Base-by-base conservation (phyloP, 2,329 filamentous ascomycete genomes). In the Colletotrichum paranaense region DNA sequence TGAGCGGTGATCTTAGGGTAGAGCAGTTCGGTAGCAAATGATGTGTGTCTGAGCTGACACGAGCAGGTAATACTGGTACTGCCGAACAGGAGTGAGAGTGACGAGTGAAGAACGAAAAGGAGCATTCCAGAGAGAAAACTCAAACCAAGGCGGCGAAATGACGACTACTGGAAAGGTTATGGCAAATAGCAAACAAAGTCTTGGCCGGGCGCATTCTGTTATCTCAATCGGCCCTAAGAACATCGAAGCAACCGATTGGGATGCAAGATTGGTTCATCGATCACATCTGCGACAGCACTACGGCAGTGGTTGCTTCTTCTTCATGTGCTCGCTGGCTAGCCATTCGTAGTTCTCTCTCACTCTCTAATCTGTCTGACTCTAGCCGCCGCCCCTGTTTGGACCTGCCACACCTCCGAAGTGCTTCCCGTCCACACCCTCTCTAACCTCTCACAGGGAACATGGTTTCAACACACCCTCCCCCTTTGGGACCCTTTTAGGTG, bases 181-280 rank as follows among this genome's bases (percentile, higher is more conserved):
- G 53, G 26, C 22, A 30, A 62, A 53, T 56, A 5, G 62, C 62
- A 8, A 38, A 12, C 28, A 8, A 42, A 53, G 24, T 38, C 26
- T 26, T 8, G 42, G 42, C 1, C 42, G 19, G 24, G 67, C 11
- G 12, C 22, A 55, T 35, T 57, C 30, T 49, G 67, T 65, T 70
- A 73, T 73, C 67, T 70, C 55, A 73, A 73, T 70, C 71, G 71
- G 71, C 67, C 71, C 71, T 70, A 62, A 62, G 59, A 35, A 1
- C 32, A 12, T 35, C 11, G 11, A 28, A 59, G 56, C 59, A 53
- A 60, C 42, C 60, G 70, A 46, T 73, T 73, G 53, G 70, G 59
- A 73, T 70, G 55, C 55, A 68, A 73, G 67, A 73, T 73, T 57
- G 24, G 60, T 14, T 30, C 30, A 64, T 42, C 60, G 28, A 52